These are phyloP conservation scores for Raddia guianensis DNA, from an alignment of 176 grass and related monocot genomes.

Conservation along the genomic window DNA sequence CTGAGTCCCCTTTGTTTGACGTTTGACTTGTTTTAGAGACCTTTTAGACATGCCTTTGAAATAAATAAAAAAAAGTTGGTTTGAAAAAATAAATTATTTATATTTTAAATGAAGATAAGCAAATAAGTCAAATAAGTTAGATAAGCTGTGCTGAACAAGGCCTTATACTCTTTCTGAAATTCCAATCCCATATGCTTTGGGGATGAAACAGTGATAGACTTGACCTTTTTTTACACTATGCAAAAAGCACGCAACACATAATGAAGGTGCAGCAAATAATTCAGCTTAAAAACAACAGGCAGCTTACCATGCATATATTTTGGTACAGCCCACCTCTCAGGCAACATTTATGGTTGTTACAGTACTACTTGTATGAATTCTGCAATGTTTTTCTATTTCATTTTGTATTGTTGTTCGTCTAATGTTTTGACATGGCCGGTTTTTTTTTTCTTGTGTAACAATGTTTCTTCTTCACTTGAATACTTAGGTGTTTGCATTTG, in stretches of 20 bases:
- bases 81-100: no score
- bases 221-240: constrained; percentile 4
- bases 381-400: constrained; percentile 20
- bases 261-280: background rate
- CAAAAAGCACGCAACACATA: background rate
- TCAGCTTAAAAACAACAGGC: constrained; percentile 6
- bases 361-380: constrained; percentile 18
- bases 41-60: no score
- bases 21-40: no score
- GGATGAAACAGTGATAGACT: constrained; percentile 3
- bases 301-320: background rate
- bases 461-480: background rate
- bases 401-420: background rate
- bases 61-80: no score
- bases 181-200: background rate
- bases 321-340: background rate
- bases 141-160: no score
- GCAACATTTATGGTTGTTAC: constrained; percentile 24
- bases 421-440: constrained; percentile 2
- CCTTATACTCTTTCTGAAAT: constrained; percentile 3
- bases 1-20: no score
- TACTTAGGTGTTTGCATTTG: constrained; percentile 77
- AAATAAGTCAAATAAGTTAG: no score
- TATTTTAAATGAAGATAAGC: no score
- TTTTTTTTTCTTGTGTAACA: constrained; percentile 2